phyloP scores from a whole-genome alignment of 2,329 filamentous ascomycete genomes.

The Alternaria gaisen region DNA sequence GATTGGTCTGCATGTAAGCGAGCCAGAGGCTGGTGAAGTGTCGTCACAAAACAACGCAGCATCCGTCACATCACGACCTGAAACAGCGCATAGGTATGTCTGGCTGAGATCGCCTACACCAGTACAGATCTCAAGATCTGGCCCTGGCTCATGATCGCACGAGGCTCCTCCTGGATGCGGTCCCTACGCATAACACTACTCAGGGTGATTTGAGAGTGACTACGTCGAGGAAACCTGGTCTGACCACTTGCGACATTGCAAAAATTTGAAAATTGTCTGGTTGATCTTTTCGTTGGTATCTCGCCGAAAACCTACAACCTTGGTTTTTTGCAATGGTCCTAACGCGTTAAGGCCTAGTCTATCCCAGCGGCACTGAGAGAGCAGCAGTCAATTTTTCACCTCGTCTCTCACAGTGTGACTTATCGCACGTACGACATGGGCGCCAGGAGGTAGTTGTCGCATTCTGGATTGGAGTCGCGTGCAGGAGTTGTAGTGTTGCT shows the following conservation, averaged over 20 bases:
- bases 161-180: not conserved
- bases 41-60: conserved; percentile 18
- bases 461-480: not conserved
- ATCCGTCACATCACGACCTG: conserved; percentile 9
- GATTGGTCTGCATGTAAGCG: conserved; percentile 14
- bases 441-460: not conserved
- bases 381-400: not conserved
- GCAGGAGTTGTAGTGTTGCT: not conserved
- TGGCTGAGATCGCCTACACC: not conserved
- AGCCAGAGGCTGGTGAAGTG: conserved; percentile 15
- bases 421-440: not conserved
- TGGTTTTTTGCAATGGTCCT: not conserved
- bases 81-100: conserved; percentile 4
- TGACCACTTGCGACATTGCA: not conserved
- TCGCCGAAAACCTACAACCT: not conserved
- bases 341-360: not conserved
- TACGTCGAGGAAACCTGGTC: not conserved
- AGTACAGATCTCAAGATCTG: not conserved
- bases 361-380: not conserved
- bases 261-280: not conserved
- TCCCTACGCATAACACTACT: not conserved
- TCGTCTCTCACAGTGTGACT: not conserved
- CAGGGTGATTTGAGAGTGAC: not conserved
- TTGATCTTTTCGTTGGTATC: not conserved
- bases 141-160: not conserved